Evolutionary conservation across 106 monocot genomes (phyloP), one percentile per base, ranked within the genome.

Genomic region (Platanthera zijinensis): DNA sequence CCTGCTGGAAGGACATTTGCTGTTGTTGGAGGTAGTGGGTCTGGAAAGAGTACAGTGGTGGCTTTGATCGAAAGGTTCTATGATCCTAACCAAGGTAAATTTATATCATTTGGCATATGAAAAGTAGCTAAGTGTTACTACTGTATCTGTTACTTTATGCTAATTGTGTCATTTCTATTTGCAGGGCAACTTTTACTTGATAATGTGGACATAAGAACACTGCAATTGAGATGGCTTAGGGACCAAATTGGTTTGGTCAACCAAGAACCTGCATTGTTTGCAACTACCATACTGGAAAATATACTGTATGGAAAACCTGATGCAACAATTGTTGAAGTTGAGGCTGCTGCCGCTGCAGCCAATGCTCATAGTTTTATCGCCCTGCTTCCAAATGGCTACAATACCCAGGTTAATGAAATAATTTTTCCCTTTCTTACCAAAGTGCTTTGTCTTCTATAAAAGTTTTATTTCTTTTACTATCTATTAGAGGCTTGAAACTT

Each of bases 221-320:
- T 99, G 73, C 91, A 92, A 39, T 61, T 99, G 64, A 83, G 54
- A 73, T 99, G 99, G 99, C 75, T 99, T 56, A 91, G 99, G 77
- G 99, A 94, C 1, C 99, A 99, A 83, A 94, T 94, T 71, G 99
- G 99, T 28, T 84, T 99, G 48, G 99, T 99, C 77, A 94, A 92
- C 78, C 99, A 99, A 87, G 99, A 99, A 51, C 99, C 99, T 18
- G 94, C 94, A 73, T 90, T 99, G 71, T 99, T 99, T 85, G 94
- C 99, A 21, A 90, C 94, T 0, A 92, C 88, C 8, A 94, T 99
- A 82, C 86, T 92, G 74, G 94, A 99, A 77, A 99, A 99, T 59
- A 90, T 99, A 84, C 82, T 99, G 7, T 94, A 92, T 73, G 99
- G 94, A 63, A 94, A 92, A 79, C 87, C 90, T 69, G 90, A 89